Conservation (phyloP, 1,284 basidiomycete genomes). For the Ceratobasidium theobromae region DNA sequence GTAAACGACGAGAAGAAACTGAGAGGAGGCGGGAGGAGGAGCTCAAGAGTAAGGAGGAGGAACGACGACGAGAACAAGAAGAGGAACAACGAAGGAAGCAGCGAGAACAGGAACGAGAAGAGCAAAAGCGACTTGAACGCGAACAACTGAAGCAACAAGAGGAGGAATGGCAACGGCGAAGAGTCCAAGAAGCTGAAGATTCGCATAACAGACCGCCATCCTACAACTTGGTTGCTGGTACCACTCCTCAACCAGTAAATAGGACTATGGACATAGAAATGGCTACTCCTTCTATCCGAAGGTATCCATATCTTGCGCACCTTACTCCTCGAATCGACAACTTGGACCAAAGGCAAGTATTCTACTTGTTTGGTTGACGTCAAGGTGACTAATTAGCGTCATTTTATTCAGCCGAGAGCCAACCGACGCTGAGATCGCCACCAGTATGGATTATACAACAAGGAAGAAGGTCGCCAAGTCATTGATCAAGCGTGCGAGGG, state of each 20-base stretch:
- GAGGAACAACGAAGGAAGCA: neutral
- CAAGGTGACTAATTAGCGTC: neutral
- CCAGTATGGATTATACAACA: conserved; percentile 64
- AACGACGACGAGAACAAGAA: conserved; percentile 22
- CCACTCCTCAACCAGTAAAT: neutral
- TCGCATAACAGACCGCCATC: conserved; percentile 30
- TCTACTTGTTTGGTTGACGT: conserved; percentile 36
- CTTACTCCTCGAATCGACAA: conserved; percentile 62
- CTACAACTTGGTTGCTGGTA: conserved; percentile 27
- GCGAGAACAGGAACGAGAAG: neutral
- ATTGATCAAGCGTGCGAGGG: conserved; percentile 70
- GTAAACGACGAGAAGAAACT: conserved; percentile 7
- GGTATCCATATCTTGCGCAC: conserved; percentile 63
- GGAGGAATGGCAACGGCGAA: conserved; percentile 64
- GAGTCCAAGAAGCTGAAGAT: conserved; percentile 43
- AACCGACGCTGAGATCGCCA: conserved; percentile 60
- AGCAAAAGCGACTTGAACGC: conserved; percentile 17
- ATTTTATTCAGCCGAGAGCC: conserved; percentile 40
- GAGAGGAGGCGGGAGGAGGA: conserved; percentile 4
- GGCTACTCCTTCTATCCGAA: conserved; percentile 47
- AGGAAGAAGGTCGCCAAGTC: conserved; percentile 74
- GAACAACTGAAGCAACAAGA: conserved; percentile 63
- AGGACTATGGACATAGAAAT: conserved; percentile 22
- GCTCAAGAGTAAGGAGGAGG: conserved; percentile 8
- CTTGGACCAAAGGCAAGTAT: conserved; percentile 69